These are phyloP conservation scores for Agapanthus africanus DNA, from an alignment of 106 monocot genomes.

Conservation along the genomic window DNA sequence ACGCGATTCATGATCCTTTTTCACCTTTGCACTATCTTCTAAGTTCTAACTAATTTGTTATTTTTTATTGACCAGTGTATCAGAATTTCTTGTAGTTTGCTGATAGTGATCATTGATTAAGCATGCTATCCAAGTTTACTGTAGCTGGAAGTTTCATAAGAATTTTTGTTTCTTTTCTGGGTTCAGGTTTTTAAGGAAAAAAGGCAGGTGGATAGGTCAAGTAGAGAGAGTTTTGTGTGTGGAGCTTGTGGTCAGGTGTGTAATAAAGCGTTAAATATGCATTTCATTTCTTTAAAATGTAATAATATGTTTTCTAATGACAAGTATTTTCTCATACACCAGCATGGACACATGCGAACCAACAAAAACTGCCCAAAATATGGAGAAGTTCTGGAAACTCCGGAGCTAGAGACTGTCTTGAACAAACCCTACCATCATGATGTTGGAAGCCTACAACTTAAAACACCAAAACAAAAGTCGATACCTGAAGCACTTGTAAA, in stretches of 20 bases:
- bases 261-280: conserved; percentile 3
- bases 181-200: conserved; percentile 72
- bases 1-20: background rate
- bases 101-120: background rate
- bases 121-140: background rate
- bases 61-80: background rate
- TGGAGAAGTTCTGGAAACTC: conserved; percentile 60
- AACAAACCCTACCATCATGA: conserved; percentile 39
- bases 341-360: conserved; percentile 96
- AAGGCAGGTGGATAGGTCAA: conserved; percentile 55
- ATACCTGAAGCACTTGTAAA: conserved; percentile 22
- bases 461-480: conserved; percentile 56
- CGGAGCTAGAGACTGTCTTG: conserved; percentile 35
- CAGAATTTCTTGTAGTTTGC: background rate
- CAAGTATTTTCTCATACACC: conserved; percentile 16
- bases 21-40: background rate
- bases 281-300: background rate
- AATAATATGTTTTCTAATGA: conserved; percentile 8
- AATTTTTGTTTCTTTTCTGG: background rate
- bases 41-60: conserved; percentile 1
- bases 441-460: conserved; percentile 27
- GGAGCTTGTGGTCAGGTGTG: conserved; percentile 93
- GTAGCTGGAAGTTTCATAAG: background rate
- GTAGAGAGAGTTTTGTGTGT: conserved; percentile 78
- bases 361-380: conserved; percentile 98